Conservation (phyloP, 1,139 yeast genomes). For the Hemisphaericaspora xylofermentans region DNA sequence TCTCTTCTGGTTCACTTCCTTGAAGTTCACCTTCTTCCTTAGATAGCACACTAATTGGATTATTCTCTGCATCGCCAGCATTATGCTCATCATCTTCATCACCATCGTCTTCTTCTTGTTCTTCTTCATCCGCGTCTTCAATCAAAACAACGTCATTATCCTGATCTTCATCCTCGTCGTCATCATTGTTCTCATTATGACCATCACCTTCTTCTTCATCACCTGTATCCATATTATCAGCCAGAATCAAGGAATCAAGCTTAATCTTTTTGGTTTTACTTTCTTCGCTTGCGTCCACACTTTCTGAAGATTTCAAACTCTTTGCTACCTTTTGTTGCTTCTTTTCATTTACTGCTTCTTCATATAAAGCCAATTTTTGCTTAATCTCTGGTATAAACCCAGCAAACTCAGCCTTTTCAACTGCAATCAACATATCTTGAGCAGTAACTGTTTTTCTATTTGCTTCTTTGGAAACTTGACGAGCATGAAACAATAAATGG, state of each 20-base stretch:
- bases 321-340: constrained; percentile 25
- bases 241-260: constrained; percentile 17
- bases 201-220: constrained; percentile 18
- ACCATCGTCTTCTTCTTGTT: constrained; percentile 20
- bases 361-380: constrained; percentile 49
- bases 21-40: constrained; percentile 27
- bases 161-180: constrained; percentile 20
- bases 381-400: constrained; percentile 55
- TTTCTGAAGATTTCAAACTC: constrained; percentile 4
- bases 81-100: constrained; percentile 17
- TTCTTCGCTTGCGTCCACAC: constrained; percentile 12
- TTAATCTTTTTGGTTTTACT: constrained; percentile 19
- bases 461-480: constrained; percentile 49
- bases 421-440: constrained; percentile 61
- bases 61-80: constrained; percentile 18
- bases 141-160: constrained; percentile 16
- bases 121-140: constrained; percentile 16
- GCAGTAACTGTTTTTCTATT: constrained; percentile 63
- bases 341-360: constrained; percentile 38
- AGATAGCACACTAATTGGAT: constrained; percentile 24
- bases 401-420: constrained; percentile 54
- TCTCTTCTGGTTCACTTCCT: constrained; percentile 10
- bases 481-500: constrained; percentile 62
- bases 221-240: constrained; percentile 11
- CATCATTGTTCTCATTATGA: constrained; percentile 20